Evolutionary conservation across 176 grass and related monocot genomes (phyloP).

Genomic region (Poa pratensis): DNA sequence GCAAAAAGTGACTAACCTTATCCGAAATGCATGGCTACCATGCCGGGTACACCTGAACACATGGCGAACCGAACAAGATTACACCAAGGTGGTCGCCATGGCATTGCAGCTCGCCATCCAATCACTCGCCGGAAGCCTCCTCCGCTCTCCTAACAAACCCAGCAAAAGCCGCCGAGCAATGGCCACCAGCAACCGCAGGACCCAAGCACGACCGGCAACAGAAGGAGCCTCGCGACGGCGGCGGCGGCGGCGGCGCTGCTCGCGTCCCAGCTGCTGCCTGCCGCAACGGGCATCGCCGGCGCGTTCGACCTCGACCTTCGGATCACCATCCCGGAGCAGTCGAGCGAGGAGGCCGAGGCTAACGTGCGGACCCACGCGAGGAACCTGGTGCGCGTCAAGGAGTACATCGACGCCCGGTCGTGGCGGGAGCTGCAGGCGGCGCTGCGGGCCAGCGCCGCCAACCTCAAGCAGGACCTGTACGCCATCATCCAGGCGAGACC

Average conservation of each 20-base stretch:
- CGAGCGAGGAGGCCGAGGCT: constrained; percentile 67
- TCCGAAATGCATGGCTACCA: constrained; percentile 43
- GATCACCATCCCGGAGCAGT: constrained; percentile 64
- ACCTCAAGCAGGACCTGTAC: constrained; percentile 89
- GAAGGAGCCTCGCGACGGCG: constrained; percentile 40
- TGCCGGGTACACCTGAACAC: constrained; percentile 10
- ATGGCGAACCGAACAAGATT: constrained; percentile 8
- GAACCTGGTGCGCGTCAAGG: constrained; percentile 68
- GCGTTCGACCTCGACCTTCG: constrained; percentile 55
- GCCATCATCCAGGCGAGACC: constrained; percentile 79
- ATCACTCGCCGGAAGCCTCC: constrained; percentile 22
- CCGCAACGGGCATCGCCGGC: constrained; percentile 33
- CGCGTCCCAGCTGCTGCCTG: constrained; percentile 47
- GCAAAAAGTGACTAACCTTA: constrained; percentile 35
- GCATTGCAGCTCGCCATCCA: constrained; percentile 48
- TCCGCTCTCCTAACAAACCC: constrained; percentile 17
- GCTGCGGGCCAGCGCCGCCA: constrained; percentile 59
- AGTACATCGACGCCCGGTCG: constrained; percentile 67
- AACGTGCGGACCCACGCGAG: constrained; percentile 55
- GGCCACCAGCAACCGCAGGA: neutral
- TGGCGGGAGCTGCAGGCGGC: constrained; percentile 71
- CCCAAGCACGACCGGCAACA: constrained; percentile 23
- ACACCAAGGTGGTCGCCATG: constrained; percentile 41
- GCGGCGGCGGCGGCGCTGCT: constrained; percentile 43
- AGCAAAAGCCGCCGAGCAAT: neutral